Base-by-base conservation (phyloP, 345 rosid species). In the Triadica sebifera region DNA sequence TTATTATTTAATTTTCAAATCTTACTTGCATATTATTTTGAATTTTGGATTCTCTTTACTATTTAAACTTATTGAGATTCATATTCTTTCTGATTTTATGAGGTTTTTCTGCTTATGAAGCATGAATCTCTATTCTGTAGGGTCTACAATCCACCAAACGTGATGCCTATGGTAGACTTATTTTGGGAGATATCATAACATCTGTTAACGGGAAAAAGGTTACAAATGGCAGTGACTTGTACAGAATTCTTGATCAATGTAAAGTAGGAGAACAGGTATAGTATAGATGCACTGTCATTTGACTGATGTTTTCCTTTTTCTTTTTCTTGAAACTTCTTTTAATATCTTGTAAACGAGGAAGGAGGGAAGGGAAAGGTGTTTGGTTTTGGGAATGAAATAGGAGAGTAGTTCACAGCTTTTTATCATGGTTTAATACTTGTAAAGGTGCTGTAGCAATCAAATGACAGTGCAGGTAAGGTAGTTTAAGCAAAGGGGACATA, bases 241-340 rank as follows among this genome's bases (percentile, higher is more conserved):
- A 92, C 85, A 82, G 95, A 85, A 87, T 89, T 86, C 95, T 94
- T 75, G 95, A 92, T 82, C 97, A 92, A 72, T 94, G 97, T 84
- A 80, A 88, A 78, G 97, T 94, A 71, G 98, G 97, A 12, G 97
- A 92, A 1, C 24, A 85, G 97, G 97, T 89, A 88, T 67, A 73
- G 49, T 39, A 34, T 43, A 56, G 6, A 12, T 45, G 7, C 29
- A 17, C 19, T 11, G 34, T 29, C 34, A 29, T 29, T 2, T 29
- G 2, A 29, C 34, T 29, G 34, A 29, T 29, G 34, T 29, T 29
- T 29, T 29, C 34, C 34, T 29, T 29, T 29, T 29, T 29, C 34
- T 29, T 29, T 29, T 29, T 29, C 34, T 29, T 29, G 34, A 29
- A 29, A 29, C 34, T 29, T 29, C 34, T 29, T 29, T 29, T 29